A percentile compares a stretch with the other conserved stretches of the same genome.
These are phyloP conservation scores for Coelastrella sp. DNA, from an alignment of 139 green algal species.

Conservation along the genomic window DNA sequence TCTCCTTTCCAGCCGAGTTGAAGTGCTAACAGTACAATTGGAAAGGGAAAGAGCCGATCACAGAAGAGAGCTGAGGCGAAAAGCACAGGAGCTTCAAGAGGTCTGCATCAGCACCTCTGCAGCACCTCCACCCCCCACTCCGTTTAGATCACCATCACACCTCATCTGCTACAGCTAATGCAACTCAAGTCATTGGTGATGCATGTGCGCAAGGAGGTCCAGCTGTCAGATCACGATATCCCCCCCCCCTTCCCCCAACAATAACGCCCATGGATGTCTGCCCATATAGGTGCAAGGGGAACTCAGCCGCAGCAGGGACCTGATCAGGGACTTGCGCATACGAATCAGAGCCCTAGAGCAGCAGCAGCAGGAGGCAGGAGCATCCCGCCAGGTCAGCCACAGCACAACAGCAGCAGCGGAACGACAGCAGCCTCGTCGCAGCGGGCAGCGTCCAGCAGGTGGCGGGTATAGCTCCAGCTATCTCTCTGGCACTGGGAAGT, in stretches of 20 bases:
- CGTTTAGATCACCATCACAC: no score
- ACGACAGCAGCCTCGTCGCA: neutral
- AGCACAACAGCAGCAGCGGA: neutral
- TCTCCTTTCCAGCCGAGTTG: conserved; percentile 60
- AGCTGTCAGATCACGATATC: no score
- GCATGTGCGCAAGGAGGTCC: no score
- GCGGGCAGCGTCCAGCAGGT: neutral
- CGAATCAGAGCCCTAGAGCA: conserved; percentile 62
- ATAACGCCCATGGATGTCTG: no score
- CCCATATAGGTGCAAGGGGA: conserved; percentile 34
- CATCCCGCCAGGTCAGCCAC: neutral
- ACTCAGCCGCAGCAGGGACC: neutral
- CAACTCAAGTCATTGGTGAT: no score
- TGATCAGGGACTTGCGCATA: conserved; percentile 52
- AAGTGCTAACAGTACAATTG: conserved; percentile 71
- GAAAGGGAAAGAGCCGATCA: conserved; percentile 75
- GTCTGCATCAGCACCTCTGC: conserved; percentile 20
- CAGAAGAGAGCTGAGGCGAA: conserved; percentile 73
- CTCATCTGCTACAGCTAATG: no score
- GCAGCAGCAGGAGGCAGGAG: neutral
- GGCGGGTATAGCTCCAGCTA: neutral
- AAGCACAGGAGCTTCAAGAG: conserved; percentile 68
- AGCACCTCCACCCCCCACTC: no score
- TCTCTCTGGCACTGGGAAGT: neutral
- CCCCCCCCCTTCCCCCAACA: no score